Evolutionary conservation across 2,329 filamentous ascomycete genomes (phyloP), one percentile per base, ranked within the genome.

Genomic region (Exophiala oligosperma): DNA sequence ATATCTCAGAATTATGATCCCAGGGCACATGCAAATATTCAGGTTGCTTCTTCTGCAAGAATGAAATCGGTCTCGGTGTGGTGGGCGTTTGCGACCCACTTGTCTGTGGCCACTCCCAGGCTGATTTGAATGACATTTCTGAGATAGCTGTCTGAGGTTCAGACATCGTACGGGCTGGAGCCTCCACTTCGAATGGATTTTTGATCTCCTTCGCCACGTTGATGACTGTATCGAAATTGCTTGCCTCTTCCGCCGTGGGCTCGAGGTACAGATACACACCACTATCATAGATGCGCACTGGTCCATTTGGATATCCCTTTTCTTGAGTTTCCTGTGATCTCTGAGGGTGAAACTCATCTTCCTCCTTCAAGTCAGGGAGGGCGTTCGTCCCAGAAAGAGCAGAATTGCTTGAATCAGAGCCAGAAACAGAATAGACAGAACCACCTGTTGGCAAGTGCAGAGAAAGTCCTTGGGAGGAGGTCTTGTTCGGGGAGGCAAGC

Each of bases 1-100:
- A 77, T 52, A 87, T 86, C 64, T 87, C 85, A 11, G 84, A 86
- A 68, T 87, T 87, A 70, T 87, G 84, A 64, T 87, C 84, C 84
- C 84, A 87, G 7, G 78, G 79, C 52, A 87, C 81, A 67, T 87
- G 84, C 26, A 87, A 81, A 66, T 87, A 87, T 67, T 87, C 84
- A 2, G 84, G 84, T 35, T 56, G 53, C 14, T 61, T 60, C 26
- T 44, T 44, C n/a, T 41, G 55, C n/a, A 23, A 21, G 28, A 57
- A 54, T 2, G 53, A 53, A n/a, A 29, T 48, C 26, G 59, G 64
- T 50, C 56, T 58, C 7, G 65, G 64, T 6, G 62, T 65, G 21
- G 64, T 63, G 1, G 64, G 63, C 29, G 63, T 65, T n/a, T 54
- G 52, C 2, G 47, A 44, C n/a, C 74, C 70, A 24, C 71, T 68